Conservation (phyloP, 371 early-diverging fungal genomes). For the Rhizopus stolonifer region DNA sequence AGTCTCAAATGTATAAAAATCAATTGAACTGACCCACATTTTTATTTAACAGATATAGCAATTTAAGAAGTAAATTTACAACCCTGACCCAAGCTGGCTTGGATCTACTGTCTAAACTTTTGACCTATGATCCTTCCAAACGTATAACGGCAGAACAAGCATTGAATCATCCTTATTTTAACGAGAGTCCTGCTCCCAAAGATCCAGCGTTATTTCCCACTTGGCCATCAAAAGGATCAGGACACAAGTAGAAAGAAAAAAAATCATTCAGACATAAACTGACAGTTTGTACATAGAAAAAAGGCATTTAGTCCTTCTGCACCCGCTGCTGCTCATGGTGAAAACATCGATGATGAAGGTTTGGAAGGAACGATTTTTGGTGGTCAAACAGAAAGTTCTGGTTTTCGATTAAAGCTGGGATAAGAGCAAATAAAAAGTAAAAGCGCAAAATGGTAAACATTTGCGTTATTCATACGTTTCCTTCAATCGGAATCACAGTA, state of each 20-base stretch:
- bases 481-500: too few relatives aligned
- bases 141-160: slow-evolving; percentile 88
- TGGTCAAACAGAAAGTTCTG: slow-evolving; percentile 56
- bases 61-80: slow-evolving; percentile 63
- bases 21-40: not conserved
- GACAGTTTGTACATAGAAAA: too few relatives aligned
- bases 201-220: slow-evolving; percentile 94
- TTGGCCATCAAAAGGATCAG: slow-evolving; percentile 88
- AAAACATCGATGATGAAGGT: slow-evolving; percentile 41
- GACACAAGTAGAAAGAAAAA: slow-evolving; percentile 62
- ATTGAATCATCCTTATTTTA: slow-evolving; percentile 84
- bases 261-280: too few relatives aligned
- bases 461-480: too few relatives aligned
- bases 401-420: slow-evolving; percentile 54
- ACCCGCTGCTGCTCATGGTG: slow-evolving; percentile 63
- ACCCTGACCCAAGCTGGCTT: slow-evolving; percentile 78
- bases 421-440: slow-evolving; percentile 10
- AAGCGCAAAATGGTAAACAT: too few relatives aligned
- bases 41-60: slow-evolving; percentile 31
- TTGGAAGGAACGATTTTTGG: slow-evolving; percentile 55
- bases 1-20: slow-evolving; percentile 1
- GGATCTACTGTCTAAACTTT: slow-evolving; percentile 76
- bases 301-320: slow-evolving; percentile 63
- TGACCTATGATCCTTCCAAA: slow-evolving; percentile 87
- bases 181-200: slow-evolving; percentile 86